Conservation (phyloP, 306 rosid species). For the Begonia fuchsioides region DNA sequence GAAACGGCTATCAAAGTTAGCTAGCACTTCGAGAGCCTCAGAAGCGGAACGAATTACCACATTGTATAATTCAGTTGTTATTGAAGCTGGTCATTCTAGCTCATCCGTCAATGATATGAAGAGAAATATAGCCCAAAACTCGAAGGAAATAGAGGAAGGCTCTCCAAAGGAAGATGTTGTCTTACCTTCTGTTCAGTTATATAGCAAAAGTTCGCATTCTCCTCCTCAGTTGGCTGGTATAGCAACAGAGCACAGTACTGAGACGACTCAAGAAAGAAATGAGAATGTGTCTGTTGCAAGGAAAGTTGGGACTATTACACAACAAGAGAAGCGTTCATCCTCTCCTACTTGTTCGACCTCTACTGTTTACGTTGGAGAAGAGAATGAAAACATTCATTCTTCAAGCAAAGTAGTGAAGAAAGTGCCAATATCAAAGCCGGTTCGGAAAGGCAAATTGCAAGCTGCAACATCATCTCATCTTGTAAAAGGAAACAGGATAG, state of each 20-base stretch:
- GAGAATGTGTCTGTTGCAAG: conserved; percentile 8
- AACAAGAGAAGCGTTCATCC: conserved; percentile 13
- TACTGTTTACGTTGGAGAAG: conserved; percentile 20
- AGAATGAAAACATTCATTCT: conserved; percentile 24
- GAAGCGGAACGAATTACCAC: conserved; percentile 89
- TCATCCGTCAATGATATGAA: conserved; percentile 25
- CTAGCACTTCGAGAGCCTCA: conserved; percentile 57
- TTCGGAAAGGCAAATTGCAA: conserved; percentile 52
- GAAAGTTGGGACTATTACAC: conserved; percentile 15
- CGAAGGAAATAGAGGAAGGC: conserved; percentile 44
- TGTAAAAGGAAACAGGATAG: conserved; percentile 30
- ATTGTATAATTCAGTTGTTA: conserved; percentile 61
- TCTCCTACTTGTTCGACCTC: conserved; percentile 13
- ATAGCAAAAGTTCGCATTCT: conserved; percentile 23
- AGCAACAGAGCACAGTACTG: conserved; percentile 10
- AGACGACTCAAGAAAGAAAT: conserved; percentile 16
- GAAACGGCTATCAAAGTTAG: conserved; percentile 66
- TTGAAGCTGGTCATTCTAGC: conserved; percentile 27
- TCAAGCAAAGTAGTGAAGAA: conserved; percentile 39
- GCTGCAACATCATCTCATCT: conserved; percentile 37
- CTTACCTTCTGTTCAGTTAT: conserved; percentile 19
- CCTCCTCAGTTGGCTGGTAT: conserved; percentile 27
- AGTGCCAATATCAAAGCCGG: conserved; percentile 26
- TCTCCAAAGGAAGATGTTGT: conserved; percentile 26
- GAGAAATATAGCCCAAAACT: conserved; percentile 30